phyloP scores from a whole-genome alignment of 2,329 filamentous ascomycete genomes.

The Xylaria sp. region DNA sequence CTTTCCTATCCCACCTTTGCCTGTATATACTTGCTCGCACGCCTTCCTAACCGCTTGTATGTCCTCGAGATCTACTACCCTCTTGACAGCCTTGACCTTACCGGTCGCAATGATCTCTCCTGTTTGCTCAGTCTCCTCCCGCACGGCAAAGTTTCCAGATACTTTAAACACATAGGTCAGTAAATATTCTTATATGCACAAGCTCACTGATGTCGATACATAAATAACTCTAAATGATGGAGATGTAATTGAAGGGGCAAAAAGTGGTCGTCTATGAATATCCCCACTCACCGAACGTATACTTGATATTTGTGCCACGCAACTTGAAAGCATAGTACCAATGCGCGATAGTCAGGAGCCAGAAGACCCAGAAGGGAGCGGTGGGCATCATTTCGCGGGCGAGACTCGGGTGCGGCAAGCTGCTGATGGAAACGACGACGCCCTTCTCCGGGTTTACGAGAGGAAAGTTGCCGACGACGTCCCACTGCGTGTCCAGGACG shows the following conservation, averaged over 20 bases:
- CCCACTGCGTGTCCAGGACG: conserved; percentile 59
- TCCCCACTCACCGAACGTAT: conserved; percentile 49
- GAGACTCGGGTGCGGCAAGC: conserved; percentile 49
- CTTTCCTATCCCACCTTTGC: conserved; percentile 57
- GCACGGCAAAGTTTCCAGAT: conserved; percentile 54
- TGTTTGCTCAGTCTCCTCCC: conserved; percentile 56
- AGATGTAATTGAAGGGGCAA: background rate
- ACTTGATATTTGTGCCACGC: conserved; percentile 56
- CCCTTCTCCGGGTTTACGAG: conserved; percentile 52
- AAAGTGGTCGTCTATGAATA: background rate
- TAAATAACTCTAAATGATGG: too few relatives aligned
- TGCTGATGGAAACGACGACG: conserved; percentile 55
- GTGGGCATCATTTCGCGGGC: conserved; percentile 48
- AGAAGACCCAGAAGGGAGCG: conserved; percentile 52
- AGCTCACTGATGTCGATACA: background rate
- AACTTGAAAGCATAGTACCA: conserved; percentile 55
- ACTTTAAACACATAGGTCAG: conserved; percentile 40
- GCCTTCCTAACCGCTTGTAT: conserved; percentile 54
- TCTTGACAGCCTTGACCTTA: conserved; percentile 56
- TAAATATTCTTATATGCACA: background rate
- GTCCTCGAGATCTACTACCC: conserved; percentile 54
- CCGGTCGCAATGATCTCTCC: conserved; percentile 55
- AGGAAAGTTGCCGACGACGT: conserved; percentile 52
- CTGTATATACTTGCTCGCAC: conserved; percentile 53
- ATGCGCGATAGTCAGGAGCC: conserved; percentile 19